Percentiles rank a stretch among this genome's conserved stretches.
Conservation (phyloP, 2,329 filamentous ascomycete genomes). For the Ophiocordyceps robertsii region DNA sequence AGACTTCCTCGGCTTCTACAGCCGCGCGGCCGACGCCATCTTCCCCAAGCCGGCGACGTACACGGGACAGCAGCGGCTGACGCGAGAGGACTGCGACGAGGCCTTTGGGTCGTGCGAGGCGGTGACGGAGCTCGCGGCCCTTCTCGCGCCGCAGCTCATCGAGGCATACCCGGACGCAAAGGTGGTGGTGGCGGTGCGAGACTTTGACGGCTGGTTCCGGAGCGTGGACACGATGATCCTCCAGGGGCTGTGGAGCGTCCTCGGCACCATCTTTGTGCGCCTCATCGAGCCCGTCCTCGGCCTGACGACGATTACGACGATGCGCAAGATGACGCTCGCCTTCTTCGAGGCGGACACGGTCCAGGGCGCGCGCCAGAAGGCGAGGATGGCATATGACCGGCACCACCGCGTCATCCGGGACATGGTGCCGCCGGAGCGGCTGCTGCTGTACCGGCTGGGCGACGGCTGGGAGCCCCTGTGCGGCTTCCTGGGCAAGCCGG, state of each 20-base stretch:
- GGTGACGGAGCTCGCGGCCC: slow-evolving; percentile 11
- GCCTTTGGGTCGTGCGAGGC: slow-evolving; percentile 12
- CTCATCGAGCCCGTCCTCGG: not conserved
- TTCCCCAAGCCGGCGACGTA: slow-evolving; percentile 8
- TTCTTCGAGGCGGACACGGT: slow-evolving; percentile 5
- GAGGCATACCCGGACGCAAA: slow-evolving; percentile 15
- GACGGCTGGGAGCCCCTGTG: slow-evolving; percentile 21
- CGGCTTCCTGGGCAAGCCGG: slow-evolving; percentile 17
- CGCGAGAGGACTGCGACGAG: slow-evolving; percentile 10
- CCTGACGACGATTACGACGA: not conserved
- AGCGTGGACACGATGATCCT: slow-evolving; percentile 8
- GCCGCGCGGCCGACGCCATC: slow-evolving; percentile 1
- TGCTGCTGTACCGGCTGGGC: slow-evolving; percentile 15
- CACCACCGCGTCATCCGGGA: slow-evolving; percentile 14
- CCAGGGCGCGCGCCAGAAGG: slow-evolving; percentile 4
- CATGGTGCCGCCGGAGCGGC: slow-evolving; percentile 6
- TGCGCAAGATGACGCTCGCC: not conserved
- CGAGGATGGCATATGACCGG: slow-evolving; percentile 9
- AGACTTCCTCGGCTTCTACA: not conserved
- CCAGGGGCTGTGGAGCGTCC: not conserved
- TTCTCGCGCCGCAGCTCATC: slow-evolving; percentile 12
- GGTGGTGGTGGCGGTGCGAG: slow-evolving; percentile 13
- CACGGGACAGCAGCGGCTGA: slow-evolving; percentile 7
- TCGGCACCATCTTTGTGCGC: not conserved
- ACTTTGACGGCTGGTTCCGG: slow-evolving; percentile 13